Evolutionary conservation across 2,329 filamentous ascomycete species (phyloP).

Genomic region (Trichoderma brevicompactum): DNA sequence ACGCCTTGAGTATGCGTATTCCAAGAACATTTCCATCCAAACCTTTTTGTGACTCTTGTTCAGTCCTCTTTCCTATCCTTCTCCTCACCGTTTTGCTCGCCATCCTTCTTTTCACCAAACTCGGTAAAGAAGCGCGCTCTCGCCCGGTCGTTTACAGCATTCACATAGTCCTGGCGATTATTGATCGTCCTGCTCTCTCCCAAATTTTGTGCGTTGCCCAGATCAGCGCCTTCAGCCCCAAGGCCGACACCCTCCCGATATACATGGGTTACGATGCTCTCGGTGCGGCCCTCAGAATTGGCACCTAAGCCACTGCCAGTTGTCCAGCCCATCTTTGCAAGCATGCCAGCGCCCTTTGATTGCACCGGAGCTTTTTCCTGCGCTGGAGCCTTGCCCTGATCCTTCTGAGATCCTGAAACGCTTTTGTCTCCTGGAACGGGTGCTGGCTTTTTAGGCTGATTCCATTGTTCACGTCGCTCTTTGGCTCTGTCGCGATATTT

Average conservation of each 20-base stretch:
- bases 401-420: slow-evolving; percentile 39
- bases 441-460: slow-evolving; percentile 62
- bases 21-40: not conserved
- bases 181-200: slow-evolving; percentile 65
- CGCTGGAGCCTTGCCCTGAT: slow-evolving; percentile 25
- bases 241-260: slow-evolving; percentile 72
- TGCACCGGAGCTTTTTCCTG: slow-evolving; percentile 37
- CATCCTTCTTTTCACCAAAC: slow-evolving; percentile 48
- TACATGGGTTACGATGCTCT: slow-evolving; percentile 65
- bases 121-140: slow-evolving; percentile 57
- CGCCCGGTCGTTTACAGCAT: slow-evolving; percentile 67
- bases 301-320: slow-evolving; percentile 68
- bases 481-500: slow-evolving; percentile 70
- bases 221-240: slow-evolving; percentile 69
- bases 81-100: not conserved
- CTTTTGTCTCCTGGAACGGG: slow-evolving; percentile 42
- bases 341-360: slow-evolving; percentile 68
- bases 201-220: slow-evolving; percentile 69
- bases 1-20: not conserved
- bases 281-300: slow-evolving; percentile 64
- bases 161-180: slow-evolving; percentile 65
- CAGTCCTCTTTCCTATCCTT: not conserved
- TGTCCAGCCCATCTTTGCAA: slow-evolving; percentile 76
- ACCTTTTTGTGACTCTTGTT: not conserved
- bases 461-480: slow-evolving; percentile 66